Evolutionary conservation across 805 yeast genomes (phyloP), one percentile per base, ranked within the genome.

Genomic region (Saccharomycopsis synnaedendra): DNA sequence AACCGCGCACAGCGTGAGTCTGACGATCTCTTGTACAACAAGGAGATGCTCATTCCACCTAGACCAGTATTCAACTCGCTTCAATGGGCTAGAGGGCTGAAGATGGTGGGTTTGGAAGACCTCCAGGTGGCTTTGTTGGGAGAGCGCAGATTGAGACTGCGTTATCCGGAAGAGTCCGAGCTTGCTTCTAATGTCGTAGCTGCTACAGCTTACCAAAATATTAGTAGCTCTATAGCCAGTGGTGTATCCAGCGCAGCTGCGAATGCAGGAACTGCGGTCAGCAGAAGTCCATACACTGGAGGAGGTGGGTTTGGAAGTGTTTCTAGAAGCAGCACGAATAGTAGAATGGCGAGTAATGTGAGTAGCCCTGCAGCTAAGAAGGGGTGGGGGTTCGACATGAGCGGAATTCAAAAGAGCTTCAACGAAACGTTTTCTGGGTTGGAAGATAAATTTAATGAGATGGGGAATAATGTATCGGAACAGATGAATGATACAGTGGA

Each of bases 41-140:
- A 76, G 30, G 75, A 78, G 52, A 70, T 83, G 41, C 65, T 73
- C 4, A 74, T 82, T 27, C 94, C 96, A 1, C 75, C 77, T 33
- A 71, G 97, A 43, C 99, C 98, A 2, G 71, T 76, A 4, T 77
- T 85, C 5, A 77, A 87, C 36, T 75, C 93, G 0, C 68, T 85
- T 41, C 90, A 82, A 61, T 85, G 96, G 93, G 85, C 93, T 5
- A 77, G 82, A 55, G 96, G 96, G 3, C 67, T 82, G 0, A 76
- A 77, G 19, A 70, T 72, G 52, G 72, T 82, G n/a, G 66, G 79
- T 2, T 61, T 73, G 28, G 69, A 72, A 1, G 95, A 85, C 52
- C 68, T 93, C 45, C 81, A 83, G 50, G 47, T 58, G 8, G 58
- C 86, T 41, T 70, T 90, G 37, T 85, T 84, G 4, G 97, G 97